These are phyloP conservation scores for Pichia scutulata DNA, from an alignment of 805 yeast species.

Conservation along the genomic window DNA sequence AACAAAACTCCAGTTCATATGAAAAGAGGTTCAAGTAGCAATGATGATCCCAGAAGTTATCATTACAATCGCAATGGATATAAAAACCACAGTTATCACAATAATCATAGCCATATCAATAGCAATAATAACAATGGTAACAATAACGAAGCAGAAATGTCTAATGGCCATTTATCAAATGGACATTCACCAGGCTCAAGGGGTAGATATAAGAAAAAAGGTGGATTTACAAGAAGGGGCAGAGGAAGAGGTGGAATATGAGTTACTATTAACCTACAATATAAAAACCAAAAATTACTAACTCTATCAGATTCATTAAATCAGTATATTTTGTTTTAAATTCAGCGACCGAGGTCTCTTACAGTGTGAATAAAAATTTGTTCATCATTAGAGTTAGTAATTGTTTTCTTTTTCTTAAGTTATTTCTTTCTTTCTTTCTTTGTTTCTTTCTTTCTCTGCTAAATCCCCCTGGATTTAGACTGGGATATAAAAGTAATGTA, in stretches of 20 bases:
- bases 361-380: constrained; percentile 47
- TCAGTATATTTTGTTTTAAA: constrained; percentile 39
- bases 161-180: background rate
- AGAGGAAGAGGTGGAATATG: background rate
- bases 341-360: constrained; percentile 34
- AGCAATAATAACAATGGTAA: background rate
- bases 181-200: background rate
- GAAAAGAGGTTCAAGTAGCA: background rate
- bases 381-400: constrained; percentile 18
- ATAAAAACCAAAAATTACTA: background rate
- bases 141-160: background rate
- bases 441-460: constrained; percentile 9
- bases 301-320: constrained; percentile 42
- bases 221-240: background rate
- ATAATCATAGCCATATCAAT: background rate
- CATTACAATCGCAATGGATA: background rate
- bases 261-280: background rate
- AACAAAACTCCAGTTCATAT: background rate
- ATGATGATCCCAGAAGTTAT: background rate
- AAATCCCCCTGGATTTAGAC: constrained; percentile 11
- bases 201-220: constrained; percentile 2
- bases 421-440: constrained; percentile 4
- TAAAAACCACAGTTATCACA: background rate
- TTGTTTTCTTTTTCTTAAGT: constrained; percentile 15
- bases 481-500: background rate